Conservation (phyloP, 169 alveolate genomes). For the Eimeria maxima region DNA sequence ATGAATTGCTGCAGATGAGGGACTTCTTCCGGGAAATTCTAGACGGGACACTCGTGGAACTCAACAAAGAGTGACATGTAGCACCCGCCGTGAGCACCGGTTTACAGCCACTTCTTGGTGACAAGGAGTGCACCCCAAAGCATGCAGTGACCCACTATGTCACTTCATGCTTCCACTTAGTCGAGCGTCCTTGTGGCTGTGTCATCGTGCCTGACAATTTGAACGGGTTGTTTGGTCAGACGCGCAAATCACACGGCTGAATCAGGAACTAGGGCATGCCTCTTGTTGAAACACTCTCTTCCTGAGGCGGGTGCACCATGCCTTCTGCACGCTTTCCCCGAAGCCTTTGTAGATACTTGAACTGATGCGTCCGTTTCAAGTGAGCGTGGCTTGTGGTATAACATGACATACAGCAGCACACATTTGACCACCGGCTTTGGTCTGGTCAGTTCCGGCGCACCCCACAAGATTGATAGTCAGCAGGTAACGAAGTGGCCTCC, state of each 20-base stretch:
- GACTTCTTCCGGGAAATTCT: constrained; percentile 74
- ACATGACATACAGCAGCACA: not conserved
- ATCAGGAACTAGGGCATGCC: not conserved
- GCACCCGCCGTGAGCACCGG: not conserved
- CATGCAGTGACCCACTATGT: not conserved
- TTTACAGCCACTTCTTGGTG: not conserved
- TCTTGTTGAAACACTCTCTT: not conserved
- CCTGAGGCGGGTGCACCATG: not conserved
- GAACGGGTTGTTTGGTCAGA: not conserved
- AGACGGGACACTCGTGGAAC: constrained; percentile 62
- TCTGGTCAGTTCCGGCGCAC: not conserved
- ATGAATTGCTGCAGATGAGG: constrained; percentile 56
- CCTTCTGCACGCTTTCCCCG: not conserved
- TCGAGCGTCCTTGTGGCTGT: not conserved
- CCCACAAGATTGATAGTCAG: not conserved
- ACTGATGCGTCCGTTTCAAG: not conserved
- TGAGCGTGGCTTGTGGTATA: not conserved
- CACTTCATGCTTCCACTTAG: not conserved
- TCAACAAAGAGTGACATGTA: constrained; percentile 42
- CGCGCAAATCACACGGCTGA: not conserved
- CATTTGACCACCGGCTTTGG: not conserved
- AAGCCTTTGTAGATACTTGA: not conserved
- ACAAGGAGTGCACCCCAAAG: not conserved
- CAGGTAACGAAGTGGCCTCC: not conserved
- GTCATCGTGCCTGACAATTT: not conserved